Evolutionary conservation across 2,329 filamentous ascomycete genomes (phyloP).

Genomic region (Dothistroma pini): DNA sequence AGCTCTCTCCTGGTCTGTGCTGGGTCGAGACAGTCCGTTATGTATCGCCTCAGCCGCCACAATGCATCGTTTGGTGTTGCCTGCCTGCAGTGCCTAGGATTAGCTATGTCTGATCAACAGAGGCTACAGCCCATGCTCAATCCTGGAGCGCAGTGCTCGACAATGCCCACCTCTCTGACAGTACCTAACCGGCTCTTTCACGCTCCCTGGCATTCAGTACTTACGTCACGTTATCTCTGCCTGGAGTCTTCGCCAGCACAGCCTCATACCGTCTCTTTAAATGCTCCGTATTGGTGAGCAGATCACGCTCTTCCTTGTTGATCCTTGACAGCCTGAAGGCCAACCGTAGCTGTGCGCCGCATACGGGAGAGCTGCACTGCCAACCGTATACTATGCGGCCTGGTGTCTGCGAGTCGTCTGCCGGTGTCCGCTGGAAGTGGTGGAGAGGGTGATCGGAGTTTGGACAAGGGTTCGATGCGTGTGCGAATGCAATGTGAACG

Average conservation of each 20-base stretch:
- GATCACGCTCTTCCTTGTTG: conserved; percentile 43
- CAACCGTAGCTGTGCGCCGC: conserved; percentile 53
- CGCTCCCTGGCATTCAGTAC: not conserved
- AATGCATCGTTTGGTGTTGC: conserved; percentile 55
- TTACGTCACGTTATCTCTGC: conserved; percentile 48
- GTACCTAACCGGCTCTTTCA: not conserved
- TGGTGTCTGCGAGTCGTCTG: conserved; percentile 12
- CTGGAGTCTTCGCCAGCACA: conserved; percentile 50
- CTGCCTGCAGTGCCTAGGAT: conserved; percentile 27
- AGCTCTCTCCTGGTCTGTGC: conserved; percentile 52
- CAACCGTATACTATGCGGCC: conserved; percentile 46
- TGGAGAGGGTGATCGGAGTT: conserved; percentile 55
- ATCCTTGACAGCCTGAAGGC: conserved; percentile 53
- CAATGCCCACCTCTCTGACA: not conserved
- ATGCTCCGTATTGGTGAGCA: conserved; percentile 53
- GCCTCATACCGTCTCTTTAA: conserved; percentile 53
- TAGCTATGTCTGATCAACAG: not conserved
- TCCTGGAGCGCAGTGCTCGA: not conserved
- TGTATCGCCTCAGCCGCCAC: conserved; percentile 56
- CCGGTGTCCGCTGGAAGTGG: conserved; percentile 47
- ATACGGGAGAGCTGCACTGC: conserved; percentile 57
- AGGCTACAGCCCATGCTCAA: not conserved
- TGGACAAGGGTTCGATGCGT: conserved; percentile 44
- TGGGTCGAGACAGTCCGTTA: conserved; percentile 55
- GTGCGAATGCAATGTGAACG: conserved; percentile 50